phyloP scores from a whole-genome alignment of 352 stramenopile genomes.

The Phytophthora crassamura region DNA sequence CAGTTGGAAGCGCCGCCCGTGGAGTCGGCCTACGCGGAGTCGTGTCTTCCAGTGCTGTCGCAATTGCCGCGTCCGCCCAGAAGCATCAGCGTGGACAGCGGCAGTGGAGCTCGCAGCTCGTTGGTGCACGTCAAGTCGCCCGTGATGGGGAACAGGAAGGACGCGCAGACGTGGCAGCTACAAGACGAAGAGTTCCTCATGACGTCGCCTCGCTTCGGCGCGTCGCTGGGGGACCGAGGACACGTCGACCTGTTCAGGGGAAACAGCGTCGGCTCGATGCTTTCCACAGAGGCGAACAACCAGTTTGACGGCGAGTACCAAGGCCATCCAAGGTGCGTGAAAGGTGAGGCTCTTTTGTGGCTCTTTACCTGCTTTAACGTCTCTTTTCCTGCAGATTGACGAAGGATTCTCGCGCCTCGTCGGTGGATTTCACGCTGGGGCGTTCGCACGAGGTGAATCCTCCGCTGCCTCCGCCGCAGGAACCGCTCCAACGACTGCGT shows the following conservation, averaged over 20 bases:
- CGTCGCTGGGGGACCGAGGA: constrained; percentile 31
- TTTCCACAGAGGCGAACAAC: constrained; percentile 42
- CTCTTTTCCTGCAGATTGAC: constrained; percentile 37
- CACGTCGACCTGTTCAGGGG: constrained; percentile 40
- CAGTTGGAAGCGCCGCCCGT: constrained; percentile 32
- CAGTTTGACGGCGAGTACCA: constrained; percentile 47
- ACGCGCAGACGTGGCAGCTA: constrained; percentile 72
- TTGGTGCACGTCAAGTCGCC: constrained; percentile 64
- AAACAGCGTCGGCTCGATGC: constrained; percentile 34
- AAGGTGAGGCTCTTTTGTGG: background rate
- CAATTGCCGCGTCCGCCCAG: constrained; percentile 47
- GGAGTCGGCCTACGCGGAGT: constrained; percentile 55
- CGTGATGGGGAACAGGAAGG: constrained; percentile 62
- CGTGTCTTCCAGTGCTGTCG: constrained; percentile 55
- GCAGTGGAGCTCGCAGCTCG: constrained; percentile 26
- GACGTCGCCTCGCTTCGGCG: constrained; percentile 60
- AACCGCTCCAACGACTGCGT: constrained; percentile 72
- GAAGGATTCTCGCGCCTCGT: constrained; percentile 78
- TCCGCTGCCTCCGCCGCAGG: constrained; percentile 67
- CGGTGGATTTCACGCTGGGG: constrained; percentile 77
- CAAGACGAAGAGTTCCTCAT: constrained; percentile 74
- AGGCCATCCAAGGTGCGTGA: constrained; percentile 33
- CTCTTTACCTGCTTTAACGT: constrained; percentile 3
- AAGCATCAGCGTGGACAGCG: constrained; percentile 58
- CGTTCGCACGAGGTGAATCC: constrained; percentile 60